Evolutionary conservation across 176 grass and related monocot genomes (phyloP), one percentile per base, ranked within the genome.

Genomic region (Oryza rufipogon): DNA sequence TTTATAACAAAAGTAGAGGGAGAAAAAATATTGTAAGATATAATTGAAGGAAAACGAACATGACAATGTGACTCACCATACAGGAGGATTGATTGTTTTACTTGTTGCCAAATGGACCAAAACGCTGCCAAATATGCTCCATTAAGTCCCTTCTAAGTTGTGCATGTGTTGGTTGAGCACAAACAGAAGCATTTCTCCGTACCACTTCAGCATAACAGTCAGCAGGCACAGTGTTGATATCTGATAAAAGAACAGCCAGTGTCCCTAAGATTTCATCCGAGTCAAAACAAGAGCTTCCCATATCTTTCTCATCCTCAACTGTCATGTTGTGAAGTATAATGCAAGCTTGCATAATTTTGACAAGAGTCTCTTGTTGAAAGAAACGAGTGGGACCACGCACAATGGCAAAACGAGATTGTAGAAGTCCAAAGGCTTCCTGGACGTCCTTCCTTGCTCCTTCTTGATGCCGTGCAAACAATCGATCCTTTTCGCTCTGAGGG

Each of bases 221-320:
- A 17, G 79, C 26, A 64, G 64, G 65, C 66, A 51, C 72, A 70
- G 66, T 47, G 42, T 39, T 77, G 51, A 82, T 56, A 25, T 76
- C 68, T 76, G 79, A 48, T 5, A 56, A 73, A 49, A 61, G 65
- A 87, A 60, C 28, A 82, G 17, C 49, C 7, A n/a, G 63, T 39
- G 51, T 28, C 16, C 52, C 71, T 33, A n/a, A 70, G 63, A 45
- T 68, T 74, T 76, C 72, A 1, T 60, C 38, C 3, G 65, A 75
- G 51, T 87, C 72, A 70, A 76, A 87, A 74, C 38, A 87, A 87
- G 72, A 26, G 70, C 25, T 81, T 64, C 72, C 86, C 86, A 70
- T 87, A 46, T 82, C 79, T 82, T 87, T 74, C 64, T 87, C 86
- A 70, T 87, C 79, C 72, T 87, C 78, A 47, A 87, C 8, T 70